Percentiles rank a stretch among this genome's conserved stretches.
Evolutionary conservation across 2,329 filamentous ascomycete genomes (phyloP).

Genomic region (Neofusicoccum laricinum): DNA sequence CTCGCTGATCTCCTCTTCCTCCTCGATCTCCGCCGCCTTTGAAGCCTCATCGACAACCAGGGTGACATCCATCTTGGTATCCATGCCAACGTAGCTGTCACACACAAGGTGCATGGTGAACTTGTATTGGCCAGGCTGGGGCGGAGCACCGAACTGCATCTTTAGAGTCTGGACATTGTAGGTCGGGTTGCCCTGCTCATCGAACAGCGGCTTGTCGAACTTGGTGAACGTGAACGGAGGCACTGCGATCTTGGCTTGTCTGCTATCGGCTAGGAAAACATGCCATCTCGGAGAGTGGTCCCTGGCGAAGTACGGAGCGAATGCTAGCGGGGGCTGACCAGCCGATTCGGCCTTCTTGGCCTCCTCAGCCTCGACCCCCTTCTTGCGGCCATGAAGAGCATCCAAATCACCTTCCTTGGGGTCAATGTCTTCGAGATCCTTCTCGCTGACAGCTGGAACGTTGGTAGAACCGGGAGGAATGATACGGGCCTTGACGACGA

Average conservation of each 20-base stretch:
- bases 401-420: conserved; percentile 90
- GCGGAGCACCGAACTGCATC: conserved; percentile 57
- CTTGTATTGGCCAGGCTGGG: conserved; percentile 76
- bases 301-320: conserved; percentile 85
- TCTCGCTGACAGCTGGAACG: conserved; percentile 70
- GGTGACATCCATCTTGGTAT: conserved; percentile 86
- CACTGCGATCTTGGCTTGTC: conserved; percentile 93
- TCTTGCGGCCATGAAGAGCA: conserved; percentile 72
- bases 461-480: conserved; percentile 79
- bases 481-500: conserved; percentile 92
- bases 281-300: conserved; percentile 91
- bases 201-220: conserved; percentile 86
- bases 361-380: conserved; percentile 38
- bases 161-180: conserved; percentile 95
- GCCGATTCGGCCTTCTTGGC: conserved; percentile 60
- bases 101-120: conserved; percentile 93
- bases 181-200: conserved; percentile 77
- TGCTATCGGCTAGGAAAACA: conserved; percentile 89
- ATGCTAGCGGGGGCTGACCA: conserved; percentile 73
- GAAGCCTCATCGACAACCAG: conserved; percentile 84
- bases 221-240: conserved; percentile 92
- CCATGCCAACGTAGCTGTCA: conserved; percentile 92
- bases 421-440: conserved; percentile 86
- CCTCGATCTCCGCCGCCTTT: conserved; percentile 75
- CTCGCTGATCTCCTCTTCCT: conserved; percentile 94